A percentile compares a stretch with the other conserved stretches of the same genome.
These are phyloP conservation scores for Cercospora zeina DNA, from an alignment of 2,329 filamentous ascomycete genomes.

Conservation along the genomic window DNA sequence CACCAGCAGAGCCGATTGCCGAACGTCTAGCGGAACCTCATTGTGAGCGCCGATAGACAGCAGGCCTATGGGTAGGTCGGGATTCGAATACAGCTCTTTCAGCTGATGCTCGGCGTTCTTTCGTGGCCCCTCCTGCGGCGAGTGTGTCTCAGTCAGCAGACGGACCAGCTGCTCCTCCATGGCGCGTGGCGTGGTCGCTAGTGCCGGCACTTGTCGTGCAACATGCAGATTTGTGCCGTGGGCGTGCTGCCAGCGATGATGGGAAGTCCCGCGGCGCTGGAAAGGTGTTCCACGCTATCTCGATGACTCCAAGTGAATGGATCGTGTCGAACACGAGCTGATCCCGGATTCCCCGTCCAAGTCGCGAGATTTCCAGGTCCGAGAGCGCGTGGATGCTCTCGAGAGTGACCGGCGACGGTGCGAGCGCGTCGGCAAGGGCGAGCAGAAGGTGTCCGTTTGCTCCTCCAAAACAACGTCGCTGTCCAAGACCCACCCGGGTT, in stretches of 20 bases:
- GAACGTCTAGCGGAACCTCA: slow-evolving; percentile 70
- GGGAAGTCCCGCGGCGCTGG: slow-evolving; percentile 9
- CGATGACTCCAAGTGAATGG: slow-evolving; percentile 6
- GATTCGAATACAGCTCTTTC: slow-evolving; percentile 65
- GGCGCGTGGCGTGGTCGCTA: slow-evolving; percentile 35
- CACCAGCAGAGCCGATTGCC: slow-evolving; percentile 77
- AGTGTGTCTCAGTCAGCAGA: slow-evolving; percentile 84
- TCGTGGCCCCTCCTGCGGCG: slow-evolving; percentile 70
- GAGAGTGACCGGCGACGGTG: neutral
- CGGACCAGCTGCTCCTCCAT: slow-evolving; percentile 94
- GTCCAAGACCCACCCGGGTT: slow-evolving; percentile 4
- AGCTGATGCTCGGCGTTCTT: slow-evolving; percentile 85
- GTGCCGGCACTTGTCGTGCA: slow-evolving; percentile 19
- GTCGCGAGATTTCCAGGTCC: neutral
- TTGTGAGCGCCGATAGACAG: slow-evolving; percentile 77
- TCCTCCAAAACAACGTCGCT: slow-evolving; percentile 2
- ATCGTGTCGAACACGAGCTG: neutral
- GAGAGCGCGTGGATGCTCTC: neutral
- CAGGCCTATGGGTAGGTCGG: slow-evolving; percentile 75
- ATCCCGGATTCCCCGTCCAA: neutral
- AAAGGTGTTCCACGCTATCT: slow-evolving; percentile 4
- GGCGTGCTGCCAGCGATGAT: neutral
- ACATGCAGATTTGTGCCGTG: slow-evolving; percentile 19
- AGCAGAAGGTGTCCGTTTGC: neutral
- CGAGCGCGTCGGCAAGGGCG: neutral